A percentile compares a stretch with the other conserved stretches of the same genome.
These are phyloP conservation scores for Carallia pectinifolia DNA, from an alignment of 345 rosid genomes.

Conservation along the genomic window DNA sequence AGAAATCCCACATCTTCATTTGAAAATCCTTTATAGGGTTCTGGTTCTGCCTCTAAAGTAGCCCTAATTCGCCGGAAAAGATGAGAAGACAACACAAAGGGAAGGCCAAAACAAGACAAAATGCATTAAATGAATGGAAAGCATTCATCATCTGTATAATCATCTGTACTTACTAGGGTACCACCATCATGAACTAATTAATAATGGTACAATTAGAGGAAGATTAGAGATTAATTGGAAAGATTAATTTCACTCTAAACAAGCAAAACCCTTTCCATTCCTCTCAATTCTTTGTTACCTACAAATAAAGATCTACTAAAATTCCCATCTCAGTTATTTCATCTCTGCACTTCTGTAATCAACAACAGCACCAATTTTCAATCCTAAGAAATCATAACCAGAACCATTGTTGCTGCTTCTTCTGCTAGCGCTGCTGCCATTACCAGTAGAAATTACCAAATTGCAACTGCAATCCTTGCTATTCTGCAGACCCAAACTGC, in stretches of 20 bases:
- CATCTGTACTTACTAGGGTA: conserved; percentile 4
- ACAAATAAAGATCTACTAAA: background rate
- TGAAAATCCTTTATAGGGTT: background rate
- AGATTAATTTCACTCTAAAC: conserved; percentile 2
- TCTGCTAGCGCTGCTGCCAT: conserved; percentile 21
- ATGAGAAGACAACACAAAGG: background rate
- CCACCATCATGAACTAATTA: background rate
- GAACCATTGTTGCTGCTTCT: conserved; percentile 16
- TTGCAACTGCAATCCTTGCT: conserved; percentile 57
- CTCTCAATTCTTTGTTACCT: background rate
- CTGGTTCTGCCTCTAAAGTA: background rate
- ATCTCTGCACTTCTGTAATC: conserved; percentile 66
- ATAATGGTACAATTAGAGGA: conserved; percentile 6
- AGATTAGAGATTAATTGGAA: background rate
- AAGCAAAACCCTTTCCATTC: conserved; percentile 7
- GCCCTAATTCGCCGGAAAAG: conserved; percentile 14
- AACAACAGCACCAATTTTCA: conserved; percentile 54
- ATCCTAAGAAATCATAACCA: conserved; percentile 81
- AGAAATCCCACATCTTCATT: background rate
- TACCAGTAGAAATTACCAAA: conserved; percentile 3
- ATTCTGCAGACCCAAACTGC: conserved; percentile 54
- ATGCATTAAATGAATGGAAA: background rate
- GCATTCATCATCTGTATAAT: background rate
- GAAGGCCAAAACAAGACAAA: no score
- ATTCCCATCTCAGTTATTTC: conserved; percentile 28